These are phyloP conservation scores for Eucalyptus cloeziana DNA, from an alignment of 345 rosid species.

Conservation along the genomic window DNA sequence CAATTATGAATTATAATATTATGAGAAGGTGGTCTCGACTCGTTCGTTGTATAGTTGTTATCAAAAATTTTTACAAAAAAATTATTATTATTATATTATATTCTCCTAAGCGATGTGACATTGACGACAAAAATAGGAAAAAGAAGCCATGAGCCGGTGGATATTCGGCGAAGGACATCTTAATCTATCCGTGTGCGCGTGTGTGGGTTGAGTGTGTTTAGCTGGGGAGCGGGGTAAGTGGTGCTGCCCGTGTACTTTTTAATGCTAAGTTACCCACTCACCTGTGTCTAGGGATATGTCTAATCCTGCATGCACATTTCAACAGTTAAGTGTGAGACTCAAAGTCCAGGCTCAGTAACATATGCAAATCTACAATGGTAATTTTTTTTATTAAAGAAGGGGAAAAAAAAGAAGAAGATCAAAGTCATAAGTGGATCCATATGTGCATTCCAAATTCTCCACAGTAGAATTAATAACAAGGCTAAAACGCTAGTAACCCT, in stretches of 20 bases:
- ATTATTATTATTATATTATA: background rate
- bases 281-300: background rate
- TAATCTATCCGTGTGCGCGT: too few species aligned
- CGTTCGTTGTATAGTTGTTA: rapidly evolving
- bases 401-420: too few species aligned
- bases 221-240: background rate
- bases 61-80: rapidly evolving
- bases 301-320: background rate
- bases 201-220: too few species aligned
- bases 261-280: background rate
- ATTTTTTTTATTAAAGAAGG: background rate
- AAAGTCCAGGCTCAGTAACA: background rate
- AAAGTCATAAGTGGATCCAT: too few species aligned
- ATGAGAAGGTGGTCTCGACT: background rate
- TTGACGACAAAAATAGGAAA: background rate
- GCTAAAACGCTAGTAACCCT: too few species aligned
- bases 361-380: background rate
- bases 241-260: background rate
- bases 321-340: background rate
- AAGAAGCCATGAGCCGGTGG: background rate
- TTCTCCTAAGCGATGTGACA: background rate
- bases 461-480: too few species aligned
- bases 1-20: background rate
- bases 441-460: too few species aligned
- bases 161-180: background rate